These are phyloP conservation scores for Gossypium arboreum DNA, from an alignment of 345 rosid species.

Conservation along the genomic window DNA sequence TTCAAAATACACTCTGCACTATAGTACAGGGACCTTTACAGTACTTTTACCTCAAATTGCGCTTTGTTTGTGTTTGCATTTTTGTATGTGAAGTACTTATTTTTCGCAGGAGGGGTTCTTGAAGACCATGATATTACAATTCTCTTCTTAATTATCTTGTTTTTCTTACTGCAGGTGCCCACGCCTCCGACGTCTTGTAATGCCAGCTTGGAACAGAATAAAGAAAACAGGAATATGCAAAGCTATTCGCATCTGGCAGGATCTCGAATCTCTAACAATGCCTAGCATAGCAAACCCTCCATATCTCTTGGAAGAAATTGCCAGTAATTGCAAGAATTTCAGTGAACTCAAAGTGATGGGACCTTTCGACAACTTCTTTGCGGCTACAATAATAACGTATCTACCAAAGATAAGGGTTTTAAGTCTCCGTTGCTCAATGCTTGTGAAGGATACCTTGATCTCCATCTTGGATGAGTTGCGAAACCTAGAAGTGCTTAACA, in stretches of 20 bases:
- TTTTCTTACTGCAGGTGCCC: constrained; percentile 51
- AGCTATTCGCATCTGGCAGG: constrained; percentile 63
- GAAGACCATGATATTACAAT: too few relatives aligned
- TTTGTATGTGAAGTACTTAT: too few relatives aligned
- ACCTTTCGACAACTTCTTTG: background rate
- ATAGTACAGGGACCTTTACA: too few relatives aligned
- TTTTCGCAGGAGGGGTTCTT: too few relatives aligned
- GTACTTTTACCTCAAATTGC: too few relatives aligned
- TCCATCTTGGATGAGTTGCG: constrained; percentile 48
- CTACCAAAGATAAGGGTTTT: constrained; percentile 6
- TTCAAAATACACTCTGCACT: too few relatives aligned
- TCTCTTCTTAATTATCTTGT: background rate
- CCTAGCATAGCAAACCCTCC: constrained; percentile 71
- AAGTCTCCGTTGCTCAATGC: constrained; percentile 54
- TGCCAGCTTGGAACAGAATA: constrained; percentile 90
- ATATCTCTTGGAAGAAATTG: constrained; percentile 63
- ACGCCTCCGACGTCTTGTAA: constrained; percentile 51
- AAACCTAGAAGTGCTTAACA: constrained; percentile 66
- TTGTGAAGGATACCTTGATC: constrained; percentile 52
- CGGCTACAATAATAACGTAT: background rate
- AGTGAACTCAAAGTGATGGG: constrained; percentile 47
- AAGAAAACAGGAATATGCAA: constrained; percentile 63
- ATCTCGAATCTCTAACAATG: constrained; percentile 86
- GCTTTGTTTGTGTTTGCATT: too few relatives aligned
- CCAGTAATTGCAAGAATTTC: constrained; percentile 57